Base-by-base conservation (phyloP, 768 basidiomycete species). In the Pleurotus giganteus region DNA sequence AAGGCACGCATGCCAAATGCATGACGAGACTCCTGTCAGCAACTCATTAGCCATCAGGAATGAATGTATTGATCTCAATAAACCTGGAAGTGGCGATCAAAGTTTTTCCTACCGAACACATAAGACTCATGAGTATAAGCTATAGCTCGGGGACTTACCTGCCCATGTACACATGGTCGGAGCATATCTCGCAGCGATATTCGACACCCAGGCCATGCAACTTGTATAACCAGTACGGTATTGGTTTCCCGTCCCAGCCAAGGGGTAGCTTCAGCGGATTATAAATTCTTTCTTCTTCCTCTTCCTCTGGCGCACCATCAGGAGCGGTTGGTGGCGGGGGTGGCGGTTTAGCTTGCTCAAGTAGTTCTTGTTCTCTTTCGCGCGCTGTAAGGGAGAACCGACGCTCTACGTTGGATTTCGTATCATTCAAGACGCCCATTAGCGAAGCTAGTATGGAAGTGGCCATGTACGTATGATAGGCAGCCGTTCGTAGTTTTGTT, bases 211-310 rank as follows among this genome's bases (percentile, higher is more conserved):
- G 78, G 7, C 97, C 97, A 66, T 99, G 97, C 32, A 99, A 74
- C 71, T 98, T 98, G 75, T 95, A 99, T 52, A 99, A 63, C 95
- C 95, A 98, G 66, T 96, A 98, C 29, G 97, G 97, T 64, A 99
- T 99, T 17, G 97, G 97, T 66, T 98, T 98, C 28, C 96, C 95
- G 65, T 99, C 97, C 94, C 94, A 98, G 4, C 94, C 94, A 19
- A 98, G 78, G 12, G 97, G 97, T 37, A 98, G 75, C 73, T 98
- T 98, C 47, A 98, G 82, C 43, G 97, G 97, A 62, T 99, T 99
- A 72, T 98, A 99, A 29, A 99, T 94, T 61, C 92, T 84, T 64
- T 94, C 96, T 63, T 98, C 94, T 61, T 93, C 94, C 56, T 96
- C 94, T 53, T 89, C 88, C 32, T 74, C 84, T 13, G 73, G 73